Evolutionary conservation across 768 basidiomycete genomes (phyloP), one percentile per base, ranked within the genome.

Genomic region (Agrocybe praecox): DNA sequence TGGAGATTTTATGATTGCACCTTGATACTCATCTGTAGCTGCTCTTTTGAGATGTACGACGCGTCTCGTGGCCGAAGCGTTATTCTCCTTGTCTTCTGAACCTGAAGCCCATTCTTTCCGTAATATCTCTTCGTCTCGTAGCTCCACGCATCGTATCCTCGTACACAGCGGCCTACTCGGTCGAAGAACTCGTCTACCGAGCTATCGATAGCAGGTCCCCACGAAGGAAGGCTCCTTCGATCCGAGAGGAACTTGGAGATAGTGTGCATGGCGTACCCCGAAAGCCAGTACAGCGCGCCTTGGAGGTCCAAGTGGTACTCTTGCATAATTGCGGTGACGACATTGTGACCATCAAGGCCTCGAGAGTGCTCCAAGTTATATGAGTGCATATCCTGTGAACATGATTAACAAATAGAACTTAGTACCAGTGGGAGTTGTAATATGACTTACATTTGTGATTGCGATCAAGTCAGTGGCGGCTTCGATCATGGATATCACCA

Each of bases 291-390:
- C 22, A 80, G 66, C 1, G 82, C 77, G 0, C 64, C 71, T 54
- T 80, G 74, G 0, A 81, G 60, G 50, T 73, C 68, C 40, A 76
- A 56, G 15, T 68, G 58, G 26, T 69, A 66, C 40, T 80, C 73
- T 26, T 78, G 71, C 81, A 82, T 84, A 42, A 83, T 76, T 15
- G 82, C 76, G 0, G 79, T 79, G 22, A 86, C 70, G 15, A 84
- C 70, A 52, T 79, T 79, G 58, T 79, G 77, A 5, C 62, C 62
- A 47, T 75, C 74, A 19, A 65, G 60, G 33, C 76, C 75, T 0
- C 59, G 57, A 19, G 65, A 55, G 15, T 73, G 74, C 53, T 69
- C 68, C 7, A 69, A 56, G n/a, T 66, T 67, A 49, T 66, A 72
- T 1, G 70, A 72, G 57, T 62, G 68, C 32, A 72, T 56, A 46